Evolutionary conservation across 345 rosid genomes (phyloP), one percentile per base, ranked within the genome.

Genomic region (Barbarea vulgaris): DNA sequence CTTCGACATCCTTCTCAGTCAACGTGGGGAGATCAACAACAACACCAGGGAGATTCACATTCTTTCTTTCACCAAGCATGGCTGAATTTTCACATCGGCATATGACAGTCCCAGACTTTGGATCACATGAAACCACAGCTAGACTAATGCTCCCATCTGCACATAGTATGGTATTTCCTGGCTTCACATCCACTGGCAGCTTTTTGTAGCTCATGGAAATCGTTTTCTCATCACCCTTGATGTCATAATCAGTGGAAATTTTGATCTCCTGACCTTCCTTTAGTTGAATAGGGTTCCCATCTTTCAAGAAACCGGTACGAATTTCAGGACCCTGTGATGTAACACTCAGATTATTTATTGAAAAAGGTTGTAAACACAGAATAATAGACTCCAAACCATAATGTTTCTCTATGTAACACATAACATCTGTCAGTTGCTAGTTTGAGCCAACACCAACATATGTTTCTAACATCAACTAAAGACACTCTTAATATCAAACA

Each of bases 181-280:
- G 89, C 78, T 84, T 87, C 64, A 87, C 78, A 71, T 87, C 91
- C 55, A 84, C 81, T 48, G 89, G 85, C 64, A 89, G 78, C 76
- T 89, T 89, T 70, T 87, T 84, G 83, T 89, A 89, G 83, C 93
- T 87, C 96, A 89, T 87, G 78, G 89, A 85, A 64, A 89, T 89
- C 78, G 80, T 85, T 28, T 88, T 72, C 31, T 72, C 77, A 64
- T 83, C 75, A 4, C 96, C 96, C 85, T 88, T 87, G 83, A 88
- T 81, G 41, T 33, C 76, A 69, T 87, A 89, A 72, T 89, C 91
- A 69, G 96, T 89, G 6, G 88, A 78, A 19, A 89, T 67, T 27
- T 67, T 79, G 70, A 85, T 81, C 77, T 83, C 83, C 44, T 83
- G 85, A 64, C 86, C 85, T 75, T 85, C 88, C 64, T 77, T 79